These are phyloP conservation scores for Linderniella brevidens DNA, from an alignment of 257 asterid species.

Conservation along the genomic window DNA sequence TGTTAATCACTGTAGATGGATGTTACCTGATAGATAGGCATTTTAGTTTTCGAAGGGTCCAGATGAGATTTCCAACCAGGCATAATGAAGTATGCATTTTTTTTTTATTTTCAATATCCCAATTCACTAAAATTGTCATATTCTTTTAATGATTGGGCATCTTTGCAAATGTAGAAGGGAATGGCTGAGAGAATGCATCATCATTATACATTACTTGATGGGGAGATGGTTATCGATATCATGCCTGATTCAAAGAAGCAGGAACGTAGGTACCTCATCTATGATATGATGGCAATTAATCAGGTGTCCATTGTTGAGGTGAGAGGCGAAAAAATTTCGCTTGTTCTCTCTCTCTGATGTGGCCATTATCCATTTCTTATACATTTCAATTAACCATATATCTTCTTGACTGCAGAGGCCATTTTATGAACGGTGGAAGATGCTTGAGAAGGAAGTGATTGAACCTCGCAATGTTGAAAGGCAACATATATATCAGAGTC, in stretches of 20 bases:
- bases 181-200: conserved; percentile 43
- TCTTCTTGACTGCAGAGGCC: conserved; percentile 50
- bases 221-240: conserved; percentile 91
- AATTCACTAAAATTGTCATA: not conserved
- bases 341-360: conserved; percentile 4
- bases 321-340: conserved; percentile 11
- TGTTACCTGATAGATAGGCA: conserved; percentile 86
- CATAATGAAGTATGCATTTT: conserved; percentile 45
- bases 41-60: conserved; percentile 87
- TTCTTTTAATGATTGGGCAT: not conserved
- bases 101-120: not conserved
- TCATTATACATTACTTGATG: conserved; percentile 93
- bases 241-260: conserved; percentile 70
- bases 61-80: conserved; percentile 92
- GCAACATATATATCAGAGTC: conserved; percentile 40
- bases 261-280: conserved; percentile 88
- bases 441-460: conserved; percentile 90
- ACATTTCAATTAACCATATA: conserved; percentile 4
- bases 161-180: conserved; percentile 31
- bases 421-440: conserved; percentile 84
- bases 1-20: conserved; percentile 93
- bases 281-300: conserved; percentile 92
- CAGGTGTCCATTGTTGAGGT: conserved; percentile 74
- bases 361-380: conserved; percentile 2
- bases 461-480: conserved; percentile 78